Evolutionary conservation across 495 filamentous ascomycete genomes (phyloP), one percentile per base, ranked within the genome.

Genomic region (Xylaria venustula): DNA sequence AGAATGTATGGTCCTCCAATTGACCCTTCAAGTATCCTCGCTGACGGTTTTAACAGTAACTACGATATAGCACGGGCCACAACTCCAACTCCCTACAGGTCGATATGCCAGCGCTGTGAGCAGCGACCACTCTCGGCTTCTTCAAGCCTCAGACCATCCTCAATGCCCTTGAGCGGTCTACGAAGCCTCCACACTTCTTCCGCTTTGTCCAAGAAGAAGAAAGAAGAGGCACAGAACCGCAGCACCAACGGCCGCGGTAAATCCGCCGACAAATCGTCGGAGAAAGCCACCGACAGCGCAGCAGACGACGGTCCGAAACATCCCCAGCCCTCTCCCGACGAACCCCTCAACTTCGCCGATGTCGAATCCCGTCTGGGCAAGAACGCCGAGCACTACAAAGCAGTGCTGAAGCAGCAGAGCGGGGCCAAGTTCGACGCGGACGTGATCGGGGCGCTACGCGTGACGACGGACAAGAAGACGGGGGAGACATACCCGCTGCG

Each of bases 341-440:
- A 93, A 65, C 88, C 89, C 5, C 86, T 82, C 69, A 86, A 93
- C 74, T 83, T 94, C 61, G 79, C 83, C 7, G 75, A 81, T 62
- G 77, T 96, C 11, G 77, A 87, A 36, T 67, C 77, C 28, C 80
- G 81, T n/a, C 85, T 92, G 60, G 70, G 77, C 23, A 74, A 77
- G 45, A 77, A 82, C 26, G 75, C 87, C 37, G 77, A 81, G 64
- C 80, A 79, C 60, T 79, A 88, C 54, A 80, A 79, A 40, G 81
- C 84, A 61, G 80, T 85, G n/a, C 80, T 94, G 7, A 82, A 83
- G 36, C 77, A 92, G 19, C 67, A 67, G 2, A 22, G 47, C 11
- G 73, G 89, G 26, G 88, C 87, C 1, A 78, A 88, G 17, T 85
- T 92, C 75, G 89, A 88, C 67, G 83, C 87, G 0, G 85, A 88